Evolutionary conservation across 352 stramenopile genomes (phyloP).

Genomic region (Pythium periplocum): DNA sequence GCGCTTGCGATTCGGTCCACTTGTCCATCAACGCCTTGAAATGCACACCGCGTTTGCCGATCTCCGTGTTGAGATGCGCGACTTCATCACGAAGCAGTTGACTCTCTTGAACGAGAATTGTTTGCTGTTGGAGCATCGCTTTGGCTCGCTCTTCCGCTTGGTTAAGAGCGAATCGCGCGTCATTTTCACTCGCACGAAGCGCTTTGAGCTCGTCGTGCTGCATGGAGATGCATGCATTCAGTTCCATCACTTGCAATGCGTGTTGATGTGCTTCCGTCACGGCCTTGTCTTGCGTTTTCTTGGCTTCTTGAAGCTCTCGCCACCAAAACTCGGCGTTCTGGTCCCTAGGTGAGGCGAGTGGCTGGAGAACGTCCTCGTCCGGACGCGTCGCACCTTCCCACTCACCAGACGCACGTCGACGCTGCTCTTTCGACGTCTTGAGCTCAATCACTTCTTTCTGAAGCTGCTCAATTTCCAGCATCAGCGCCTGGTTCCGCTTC

Average conservation of each 20-base stretch:
- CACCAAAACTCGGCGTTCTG: conserved; percentile 39
- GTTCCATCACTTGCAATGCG: conserved; percentile 58
- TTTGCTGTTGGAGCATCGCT: conserved; percentile 40
- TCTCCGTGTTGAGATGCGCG: conserved; percentile 38
- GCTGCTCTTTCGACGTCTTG: conserved; percentile 24
- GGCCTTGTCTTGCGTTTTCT: conserved; percentile 48
- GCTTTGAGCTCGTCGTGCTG: conserved; percentile 64
- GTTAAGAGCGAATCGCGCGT: conserved; percentile 30
- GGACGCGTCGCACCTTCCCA: conserved; percentile 10
- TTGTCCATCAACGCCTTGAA: conserved; percentile 71
- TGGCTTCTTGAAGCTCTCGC: conserved; percentile 53
- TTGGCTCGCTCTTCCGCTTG: conserved; percentile 40
- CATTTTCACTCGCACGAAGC: conserved; percentile 30
- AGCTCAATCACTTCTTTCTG: conserved; percentile 55
- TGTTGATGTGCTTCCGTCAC: conserved; percentile 47
- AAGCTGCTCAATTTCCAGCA: conserved; percentile 65
- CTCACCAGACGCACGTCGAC: conserved; percentile 10
- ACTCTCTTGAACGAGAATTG: conserved; percentile 47
- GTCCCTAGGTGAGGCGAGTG: conserved; percentile 3
- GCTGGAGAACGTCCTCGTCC: not conserved
- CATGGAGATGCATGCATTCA: conserved; percentile 74
- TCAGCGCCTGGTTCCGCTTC: conserved; percentile 57
- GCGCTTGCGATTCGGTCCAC: conserved; percentile 59
- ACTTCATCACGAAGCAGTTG: conserved; percentile 50
- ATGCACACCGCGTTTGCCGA: conserved; percentile 49